A percentile compares a stretch with the other conserved stretches of the same genome.
Conservation (phyloP, 164 flowering plant genomes). For the Stephania cephalantha region DNA sequence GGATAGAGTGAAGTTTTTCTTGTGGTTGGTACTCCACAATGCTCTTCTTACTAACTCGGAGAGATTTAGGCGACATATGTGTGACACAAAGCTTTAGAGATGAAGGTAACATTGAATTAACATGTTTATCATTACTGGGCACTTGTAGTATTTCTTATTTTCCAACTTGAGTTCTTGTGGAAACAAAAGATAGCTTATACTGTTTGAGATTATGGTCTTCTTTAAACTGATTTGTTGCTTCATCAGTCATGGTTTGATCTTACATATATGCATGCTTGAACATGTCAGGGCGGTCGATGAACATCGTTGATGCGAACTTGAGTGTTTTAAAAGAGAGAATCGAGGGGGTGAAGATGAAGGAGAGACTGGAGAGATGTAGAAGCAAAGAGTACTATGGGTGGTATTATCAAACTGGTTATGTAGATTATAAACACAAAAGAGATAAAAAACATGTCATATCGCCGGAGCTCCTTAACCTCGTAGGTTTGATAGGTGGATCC, state of each 20-base stretch:
- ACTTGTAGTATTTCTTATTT: background rate
- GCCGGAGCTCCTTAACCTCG: conserved; percentile 20
- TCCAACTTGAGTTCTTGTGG: background rate
- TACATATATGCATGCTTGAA: background rate
- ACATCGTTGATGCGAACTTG: conserved; percentile 39
- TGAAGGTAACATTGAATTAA: conserved; percentile 18
- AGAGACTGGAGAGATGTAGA: conserved; percentile 33
- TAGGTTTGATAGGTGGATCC: conserved; percentile 19
- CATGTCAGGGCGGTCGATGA: conserved; percentile 29
- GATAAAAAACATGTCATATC: conserved; percentile 14
- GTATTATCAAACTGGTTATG: conserved; percentile 32
- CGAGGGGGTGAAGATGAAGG: conserved; percentile 32
- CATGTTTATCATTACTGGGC: background rate
- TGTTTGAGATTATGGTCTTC: background rate
- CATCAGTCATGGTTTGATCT: background rate
- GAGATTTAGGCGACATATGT: too few relatives aligned
- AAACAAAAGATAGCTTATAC: background rate
- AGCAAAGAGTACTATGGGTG: conserved; percentile 26
- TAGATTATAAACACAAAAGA: conserved; percentile 5
- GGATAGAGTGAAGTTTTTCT: too few relatives aligned
- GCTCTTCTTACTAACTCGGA: too few relatives aligned
- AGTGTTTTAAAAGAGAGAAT: conserved; percentile 33
- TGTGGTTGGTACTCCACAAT: too few relatives aligned
- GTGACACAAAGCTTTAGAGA: conserved; percentile 32
- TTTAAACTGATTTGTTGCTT: background rate